These are phyloP conservation scores for Arthrobotrys conoides DNA, from an alignment of 2,329 filamentous ascomycete species.

Conservation along the genomic window DNA sequence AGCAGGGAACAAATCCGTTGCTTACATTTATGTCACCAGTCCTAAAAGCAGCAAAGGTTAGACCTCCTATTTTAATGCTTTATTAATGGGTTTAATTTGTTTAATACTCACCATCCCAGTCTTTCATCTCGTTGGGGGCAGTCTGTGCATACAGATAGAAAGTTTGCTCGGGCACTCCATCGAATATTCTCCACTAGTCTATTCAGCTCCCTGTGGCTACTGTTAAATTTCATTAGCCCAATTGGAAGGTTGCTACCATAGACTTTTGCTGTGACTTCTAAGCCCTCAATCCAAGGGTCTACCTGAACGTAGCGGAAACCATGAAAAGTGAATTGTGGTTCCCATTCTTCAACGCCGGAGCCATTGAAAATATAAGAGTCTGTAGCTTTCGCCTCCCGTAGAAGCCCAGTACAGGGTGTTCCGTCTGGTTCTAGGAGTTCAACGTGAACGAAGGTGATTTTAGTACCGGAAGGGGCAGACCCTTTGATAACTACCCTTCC, in stretches of 20 bases:
- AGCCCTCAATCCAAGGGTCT: conserved; percentile 67
- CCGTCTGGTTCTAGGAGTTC: conserved; percentile 42
- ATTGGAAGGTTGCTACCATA: conserved; percentile 71
- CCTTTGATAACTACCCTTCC: conserved; percentile 41
- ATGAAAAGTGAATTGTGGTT: conserved; percentile 72
- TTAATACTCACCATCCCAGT: conserved; percentile 72
- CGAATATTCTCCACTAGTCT: conserved; percentile 72
- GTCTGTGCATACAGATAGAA: conserved; percentile 73
- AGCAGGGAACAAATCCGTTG: neutral
- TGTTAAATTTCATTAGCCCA: conserved; percentile 70
- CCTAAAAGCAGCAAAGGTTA: conserved; percentile 26
- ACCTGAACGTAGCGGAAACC: conserved; percentile 72
- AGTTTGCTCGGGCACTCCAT: conserved; percentile 75
- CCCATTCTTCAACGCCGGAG: conserved; percentile 65
- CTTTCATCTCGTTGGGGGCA: conserved; percentile 73
- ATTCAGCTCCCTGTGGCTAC: conserved; percentile 72
- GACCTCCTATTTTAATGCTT: neutral
- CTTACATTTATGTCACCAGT: conserved; percentile 53
- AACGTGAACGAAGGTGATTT: conserved; percentile 38
- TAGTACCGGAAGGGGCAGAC: conserved; percentile 39
- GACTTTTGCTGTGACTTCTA: conserved; percentile 66
- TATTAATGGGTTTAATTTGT: neutral
- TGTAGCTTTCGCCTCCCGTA: conserved; percentile 52
- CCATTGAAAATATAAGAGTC: conserved; percentile 53
- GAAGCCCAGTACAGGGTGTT: conserved; percentile 35